Evolutionary conservation across 495 filamentous ascomycete species (phyloP).

Genomic region (Pyrenula massariospora): DNA sequence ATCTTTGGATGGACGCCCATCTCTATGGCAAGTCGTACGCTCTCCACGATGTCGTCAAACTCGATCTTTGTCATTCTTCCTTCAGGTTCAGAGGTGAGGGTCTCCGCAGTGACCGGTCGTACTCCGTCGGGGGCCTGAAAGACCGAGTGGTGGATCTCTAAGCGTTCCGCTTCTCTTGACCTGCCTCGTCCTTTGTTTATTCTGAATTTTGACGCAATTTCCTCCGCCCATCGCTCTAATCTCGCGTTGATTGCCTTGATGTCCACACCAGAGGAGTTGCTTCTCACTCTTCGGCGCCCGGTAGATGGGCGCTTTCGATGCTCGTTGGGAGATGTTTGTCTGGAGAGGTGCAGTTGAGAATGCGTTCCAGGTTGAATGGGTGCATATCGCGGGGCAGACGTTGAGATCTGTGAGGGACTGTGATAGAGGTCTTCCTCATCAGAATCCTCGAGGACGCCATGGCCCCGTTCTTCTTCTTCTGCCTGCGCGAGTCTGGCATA

Average conservation of each 20-base stretch:
- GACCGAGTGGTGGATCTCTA: conserved; percentile 95
- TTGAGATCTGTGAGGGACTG: conserved; percentile 45
- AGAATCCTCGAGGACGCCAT: conserved; percentile 52
- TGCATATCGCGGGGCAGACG: conserved; percentile 59
- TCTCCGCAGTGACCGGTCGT: conserved; percentile 63
- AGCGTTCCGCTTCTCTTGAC: conserved; percentile 65
- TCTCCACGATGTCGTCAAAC: conserved; percentile 85
- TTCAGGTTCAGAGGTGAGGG: conserved; percentile 43
- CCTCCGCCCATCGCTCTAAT: conserved; percentile 92
- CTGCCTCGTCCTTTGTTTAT: conserved; percentile 66
- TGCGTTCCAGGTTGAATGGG: conserved; percentile 36
- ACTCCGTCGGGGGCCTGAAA: conserved; percentile 86
- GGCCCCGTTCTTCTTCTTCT: conserved; percentile 51
- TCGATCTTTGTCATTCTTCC: conserved; percentile 59
- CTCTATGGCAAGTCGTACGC: conserved; percentile 79
- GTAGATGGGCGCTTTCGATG: conserved; percentile 34
- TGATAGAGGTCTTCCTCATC: conserved; percentile 51
- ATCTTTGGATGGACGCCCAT: conserved; percentile 86
- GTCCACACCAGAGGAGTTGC: conserved; percentile 85
- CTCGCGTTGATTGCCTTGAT: conserved; percentile 98
- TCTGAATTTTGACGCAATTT: conserved; percentile 97
- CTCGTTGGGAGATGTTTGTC: conserved; percentile 23
- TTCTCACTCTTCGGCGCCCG: conserved; percentile 42
- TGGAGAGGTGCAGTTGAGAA: conserved; percentile 35
- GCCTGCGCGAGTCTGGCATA: conserved; percentile 89